Base-by-base conservation (phyloP, 2,329 filamentous ascomycete species). In the Trichocomaceae sp. region DNA sequence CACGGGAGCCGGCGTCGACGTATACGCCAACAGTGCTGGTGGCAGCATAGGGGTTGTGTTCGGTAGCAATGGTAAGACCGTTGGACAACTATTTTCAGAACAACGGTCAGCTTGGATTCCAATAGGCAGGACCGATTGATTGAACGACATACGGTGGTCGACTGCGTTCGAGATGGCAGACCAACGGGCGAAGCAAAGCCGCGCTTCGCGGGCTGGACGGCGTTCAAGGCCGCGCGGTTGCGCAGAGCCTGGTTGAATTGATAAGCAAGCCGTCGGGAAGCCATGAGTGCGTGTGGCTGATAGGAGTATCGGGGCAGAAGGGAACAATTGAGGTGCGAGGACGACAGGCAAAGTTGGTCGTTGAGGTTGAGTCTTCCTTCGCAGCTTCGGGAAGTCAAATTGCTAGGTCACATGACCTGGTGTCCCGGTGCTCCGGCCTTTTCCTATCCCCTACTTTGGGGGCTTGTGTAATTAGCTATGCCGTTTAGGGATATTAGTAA, bases 1-100 rank as follows among this genome's bases (percentile, higher is more conserved):
- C 90, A 76, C 93, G 84, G 76, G 90, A 96, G 73, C 93, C 93
- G 74, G 95, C 92, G 78, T 99, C 95, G 75, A 99, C 99, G 91
- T 93, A 99, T 64, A 99, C 90, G 74, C 93, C 93, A 69, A 97
- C 91, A 54, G 92, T 97, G 69, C 91, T 96, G 60, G 93, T 97
- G 81, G 97, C 91, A 69, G 92, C 92, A 83, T 90, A 97, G 67
- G 92, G 93, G 62, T 91, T 96, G 81, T 97, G 88, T 77, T 99
- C 92, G 67, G 93, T 95, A 65, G 93, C 93, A 73, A 99, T 90
- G 92, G 55, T 97, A 73, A 58, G 61, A 56, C 47, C 22, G 54
- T 75, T 60, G 72, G 71, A 54, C 51, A 57, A 42, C 55, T 57
- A 44, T 47, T n/a, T n/a, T n/a, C 5, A 37, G 15, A 17, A 19